phyloP scores from a whole-genome alignment of 345 rosid species.

The Rhodomyrtus tomentosa region DNA sequence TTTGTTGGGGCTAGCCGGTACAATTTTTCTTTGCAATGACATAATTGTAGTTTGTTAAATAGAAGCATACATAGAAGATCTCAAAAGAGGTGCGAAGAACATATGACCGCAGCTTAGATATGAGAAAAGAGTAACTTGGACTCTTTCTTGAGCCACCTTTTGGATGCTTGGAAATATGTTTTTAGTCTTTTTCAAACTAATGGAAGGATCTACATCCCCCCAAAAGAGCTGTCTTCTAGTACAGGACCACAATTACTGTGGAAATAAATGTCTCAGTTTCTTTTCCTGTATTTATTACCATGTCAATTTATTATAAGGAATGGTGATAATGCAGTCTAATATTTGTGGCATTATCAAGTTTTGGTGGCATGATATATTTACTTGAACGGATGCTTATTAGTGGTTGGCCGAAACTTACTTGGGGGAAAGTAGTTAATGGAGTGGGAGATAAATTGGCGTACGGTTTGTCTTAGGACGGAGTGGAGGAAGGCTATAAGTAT shows the following conservation, averaged over 20 bases:
- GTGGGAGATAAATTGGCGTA: too few relatives aligned
- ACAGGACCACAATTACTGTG: background rate
- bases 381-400: background rate
- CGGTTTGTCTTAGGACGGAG: too few relatives aligned
- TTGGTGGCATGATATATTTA: background rate
- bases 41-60: background rate
- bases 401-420: too few relatives aligned
- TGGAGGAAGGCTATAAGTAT: too few relatives aligned
- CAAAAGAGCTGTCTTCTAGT: background rate
- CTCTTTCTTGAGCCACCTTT: background rate
- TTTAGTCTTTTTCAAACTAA: background rate
- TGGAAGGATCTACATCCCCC: background rate
- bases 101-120: background rate
- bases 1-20: background rate
- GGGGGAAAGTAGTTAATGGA: too few relatives aligned
- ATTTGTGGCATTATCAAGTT: background rate
- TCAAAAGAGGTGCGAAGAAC: background rate
- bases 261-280: background rate
- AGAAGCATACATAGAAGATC: background rate
- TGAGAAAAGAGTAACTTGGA: background rate
- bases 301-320: background rate
- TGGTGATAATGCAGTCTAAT: background rate
- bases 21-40: background rate
- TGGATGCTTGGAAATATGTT: background rate
- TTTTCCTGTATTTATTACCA: background rate